Evolutionary conservation across 2,329 filamentous ascomycete species (phyloP), one percentile per base, ranked within the genome.

Genomic region (Bipolaris bicolor): DNA sequence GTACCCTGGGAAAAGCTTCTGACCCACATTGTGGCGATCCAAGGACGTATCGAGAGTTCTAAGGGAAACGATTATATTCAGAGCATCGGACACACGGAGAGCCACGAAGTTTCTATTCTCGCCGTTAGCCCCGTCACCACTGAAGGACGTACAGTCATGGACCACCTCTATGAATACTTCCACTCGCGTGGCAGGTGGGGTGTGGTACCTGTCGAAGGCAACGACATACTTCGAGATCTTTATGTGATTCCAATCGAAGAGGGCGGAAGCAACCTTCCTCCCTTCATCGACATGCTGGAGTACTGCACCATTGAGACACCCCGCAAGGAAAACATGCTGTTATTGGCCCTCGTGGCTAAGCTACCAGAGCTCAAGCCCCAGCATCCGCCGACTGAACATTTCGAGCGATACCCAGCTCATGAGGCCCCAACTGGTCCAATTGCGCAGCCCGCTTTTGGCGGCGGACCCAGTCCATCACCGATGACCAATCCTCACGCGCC

Each of bases 61-160:
- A 90, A 89, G 63, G 95, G 94, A 10, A 92, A 92, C 55, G 91
- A 96, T 60, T 99, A 99, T 69, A 87, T 99, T 0, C 95, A 92
- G 71, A 88, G 91, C 49, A 82, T 98, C 59, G 87, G 92, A 11
- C 96, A 91, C 75, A 94, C 90, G 72, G 85, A 86, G 50, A 88
- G 88, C 49, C 93, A 91, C 2, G 95, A 98, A 69, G 87, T 99
- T 5, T 85, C 92, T 1, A 90, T 98, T 20, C 85, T 96, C 18
- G 86, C 87, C 43, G 78, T 98, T 33, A 84, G 84, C 16, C 81
- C 84, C 1, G 84, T 87, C 1, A 86, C 88, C 20, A 82, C 87
- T 4, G 76, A 80, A 5, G 80, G 81, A 0, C 85, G 87, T 1
- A 81, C 82, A 29, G 77, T 82, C 6, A 96, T 96, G 70, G 83